Evolutionary conservation across 2,329 filamentous ascomycete species (phyloP).

Genomic region (Aureobasidium uvarum): DNA sequence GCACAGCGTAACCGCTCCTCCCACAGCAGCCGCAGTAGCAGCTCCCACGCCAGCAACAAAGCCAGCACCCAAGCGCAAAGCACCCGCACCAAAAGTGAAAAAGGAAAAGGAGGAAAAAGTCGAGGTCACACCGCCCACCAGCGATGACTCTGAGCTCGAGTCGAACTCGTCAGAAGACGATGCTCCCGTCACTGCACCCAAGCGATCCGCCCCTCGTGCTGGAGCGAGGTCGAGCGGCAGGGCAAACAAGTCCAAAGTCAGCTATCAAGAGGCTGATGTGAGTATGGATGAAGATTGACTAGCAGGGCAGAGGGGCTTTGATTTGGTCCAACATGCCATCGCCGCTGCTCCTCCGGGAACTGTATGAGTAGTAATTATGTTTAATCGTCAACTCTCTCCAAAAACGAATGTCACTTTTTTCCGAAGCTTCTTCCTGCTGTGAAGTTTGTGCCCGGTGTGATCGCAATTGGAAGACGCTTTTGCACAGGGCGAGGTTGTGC

Average conservation of each 20-base stretch:
- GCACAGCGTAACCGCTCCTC: conserved; percentile 26
- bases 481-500: neutral
- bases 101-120: conserved; percentile 40
- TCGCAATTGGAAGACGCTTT: no score
- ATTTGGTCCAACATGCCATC: conserved; percentile 15
- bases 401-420: neutral
- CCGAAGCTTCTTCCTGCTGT: no score
- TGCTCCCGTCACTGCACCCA: neutral
- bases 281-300: conserved; percentile 27
- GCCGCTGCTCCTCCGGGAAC: conserved; percentile 3
- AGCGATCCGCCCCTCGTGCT: conserved; percentile 6
- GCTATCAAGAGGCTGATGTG: conserved; percentile 33
- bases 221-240: conserved; percentile 29
- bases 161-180: conserved; percentile 35
- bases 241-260: conserved; percentile 31
- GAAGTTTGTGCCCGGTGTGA: no score
- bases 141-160: conserved; percentile 40
- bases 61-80: conserved; percentile 30
- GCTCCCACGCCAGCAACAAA: conserved; percentile 32
- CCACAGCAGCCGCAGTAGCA: conserved; percentile 40
- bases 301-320: conserved; percentile 6
- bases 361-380: neutral
- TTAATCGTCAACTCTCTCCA: neutral
- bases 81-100: conserved; percentile 26
- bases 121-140: conserved; percentile 46